Conservation (phyloP, 2,329 filamentous ascomycete genomes). For the Cryphonectria japonica region DNA sequence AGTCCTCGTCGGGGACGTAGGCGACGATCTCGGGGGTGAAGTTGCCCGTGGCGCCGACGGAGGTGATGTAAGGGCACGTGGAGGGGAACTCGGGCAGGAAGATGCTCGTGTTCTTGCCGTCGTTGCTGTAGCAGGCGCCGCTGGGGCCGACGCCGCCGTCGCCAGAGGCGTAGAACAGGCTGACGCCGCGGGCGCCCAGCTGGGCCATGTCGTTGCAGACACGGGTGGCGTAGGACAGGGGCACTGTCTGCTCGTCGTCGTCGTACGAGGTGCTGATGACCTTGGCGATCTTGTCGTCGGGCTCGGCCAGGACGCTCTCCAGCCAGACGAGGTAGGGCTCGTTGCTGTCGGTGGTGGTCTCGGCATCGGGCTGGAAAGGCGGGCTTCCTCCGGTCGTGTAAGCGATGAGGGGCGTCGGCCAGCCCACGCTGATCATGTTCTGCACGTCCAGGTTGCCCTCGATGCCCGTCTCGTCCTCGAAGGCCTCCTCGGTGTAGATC, state of each 20-base stretch:
- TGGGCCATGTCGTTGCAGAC: constrained; percentile 63
- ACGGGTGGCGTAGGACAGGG: constrained; percentile 57
- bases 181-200: constrained; percentile 67
- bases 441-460: constrained; percentile 70
- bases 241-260: constrained; percentile 67
- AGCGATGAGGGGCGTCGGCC: constrained; percentile 38
- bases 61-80: constrained; percentile 63
- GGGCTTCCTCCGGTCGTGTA: constrained; percentile 41
- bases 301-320: constrained; percentile 57
- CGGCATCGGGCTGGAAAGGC: constrained; percentile 33
- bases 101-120: constrained; percentile 37
- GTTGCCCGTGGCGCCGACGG: constrained; percentile 60
- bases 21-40: constrained; percentile 35
- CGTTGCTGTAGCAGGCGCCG: constrained; percentile 35
- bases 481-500: constrained; percentile 34
- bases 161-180: constrained; percentile 67
- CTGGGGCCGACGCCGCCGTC: constrained; percentile 51
- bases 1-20: constrained; percentile 41
- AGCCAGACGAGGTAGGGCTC: constrained; percentile 48
- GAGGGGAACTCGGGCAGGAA: constrained; percentile 49
- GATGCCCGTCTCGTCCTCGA: constrained; percentile 38
- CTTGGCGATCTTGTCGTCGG: constrained; percentile 57
- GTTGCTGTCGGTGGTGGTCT: constrained; percentile 37
- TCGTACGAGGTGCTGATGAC: constrained; percentile 69
- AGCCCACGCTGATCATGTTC: constrained; percentile 39